Evolutionary conservation across 257 asterid genomes (phyloP).

Genomic region (Nicotiana tabacum): DNA sequence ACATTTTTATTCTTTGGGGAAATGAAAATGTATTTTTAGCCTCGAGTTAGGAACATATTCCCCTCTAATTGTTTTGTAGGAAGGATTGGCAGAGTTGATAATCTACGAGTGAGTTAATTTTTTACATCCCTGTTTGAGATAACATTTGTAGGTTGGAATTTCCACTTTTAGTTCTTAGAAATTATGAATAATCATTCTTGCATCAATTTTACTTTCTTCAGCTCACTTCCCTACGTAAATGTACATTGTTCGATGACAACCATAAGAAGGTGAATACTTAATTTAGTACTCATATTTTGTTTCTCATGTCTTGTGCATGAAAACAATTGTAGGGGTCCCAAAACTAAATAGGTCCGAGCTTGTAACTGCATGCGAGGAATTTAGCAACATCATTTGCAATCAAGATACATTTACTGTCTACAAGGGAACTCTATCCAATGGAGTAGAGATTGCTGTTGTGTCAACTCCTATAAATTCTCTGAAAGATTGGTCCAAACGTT

Average conservation of each 20-base stretch:
- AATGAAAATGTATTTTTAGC: no score
- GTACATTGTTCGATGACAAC: background rate
- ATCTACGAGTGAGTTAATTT: background rate
- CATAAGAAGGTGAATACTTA: background rate
- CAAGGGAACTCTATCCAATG: slow-evolving; percentile 78
- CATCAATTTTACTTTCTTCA: background rate
- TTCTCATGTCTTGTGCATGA: background rate
- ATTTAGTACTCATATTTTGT: background rate
- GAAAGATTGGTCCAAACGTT: slow-evolving; percentile 33
- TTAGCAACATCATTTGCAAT: slow-evolving; percentile 79
- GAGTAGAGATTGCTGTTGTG: slow-evolving; percentile 79
- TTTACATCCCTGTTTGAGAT: background rate
- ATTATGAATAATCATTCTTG: background rate
- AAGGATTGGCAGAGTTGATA: background rate
- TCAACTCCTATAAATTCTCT: slow-evolving; percentile 36
- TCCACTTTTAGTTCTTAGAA: background rate
- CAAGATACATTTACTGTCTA: slow-evolving; percentile 60
- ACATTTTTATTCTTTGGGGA: no score
- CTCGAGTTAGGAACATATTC: background rate
- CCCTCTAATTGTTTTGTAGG: background rate
- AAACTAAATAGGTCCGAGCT: slow-evolving; percentile 53
- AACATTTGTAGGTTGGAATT: background rate
- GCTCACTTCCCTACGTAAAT: background rate
- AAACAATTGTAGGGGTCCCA: slow-evolving; percentile 32
- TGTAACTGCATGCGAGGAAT: slow-evolving; percentile 88